Percentiles rank a stretch among this genome's conserved stretches.
phyloP scores from a whole-genome alignment of 2,329 filamentous ascomycete genomes.

The Diaporthe aspalathi region DNA sequence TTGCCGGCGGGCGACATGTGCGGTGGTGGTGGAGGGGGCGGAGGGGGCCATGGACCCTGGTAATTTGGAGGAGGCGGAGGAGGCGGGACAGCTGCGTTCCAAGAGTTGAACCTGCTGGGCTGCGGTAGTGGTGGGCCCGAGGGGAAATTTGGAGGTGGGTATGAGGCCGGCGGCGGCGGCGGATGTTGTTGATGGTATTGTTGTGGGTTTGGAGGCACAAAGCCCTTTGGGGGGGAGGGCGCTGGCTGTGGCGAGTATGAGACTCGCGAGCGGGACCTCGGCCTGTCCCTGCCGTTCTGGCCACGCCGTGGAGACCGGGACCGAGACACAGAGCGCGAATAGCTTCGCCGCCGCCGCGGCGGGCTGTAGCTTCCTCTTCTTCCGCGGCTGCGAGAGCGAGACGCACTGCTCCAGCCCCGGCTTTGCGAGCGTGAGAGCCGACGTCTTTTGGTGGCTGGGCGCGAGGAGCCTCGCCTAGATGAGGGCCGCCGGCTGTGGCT shows the following conservation, averaged over 20 bases:
- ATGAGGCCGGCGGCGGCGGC: constrained; percentile 41
- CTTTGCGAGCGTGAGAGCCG: constrained; percentile 52
- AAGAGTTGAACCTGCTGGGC: constrained; percentile 40
- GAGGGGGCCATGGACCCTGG: constrained; percentile 55
- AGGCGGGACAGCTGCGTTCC: constrained; percentile 41
- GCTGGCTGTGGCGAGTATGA: constrained; percentile 36
- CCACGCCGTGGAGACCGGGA: constrained; percentile 42
- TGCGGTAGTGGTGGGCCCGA: constrained; percentile 40
- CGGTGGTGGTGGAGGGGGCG: constrained; percentile 50
- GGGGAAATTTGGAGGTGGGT: constrained; percentile 43
- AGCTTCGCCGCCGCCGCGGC: constrained; percentile 42
- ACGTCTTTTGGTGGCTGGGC: constrained; percentile 54
- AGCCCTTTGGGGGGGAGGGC: constrained; percentile 34
- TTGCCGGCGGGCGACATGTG: constrained; percentile 15
- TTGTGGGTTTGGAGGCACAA: constrained; percentile 38
- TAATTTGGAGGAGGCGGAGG: constrained; percentile 53
- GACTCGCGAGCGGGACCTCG: constrained; percentile 45
- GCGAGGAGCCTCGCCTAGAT: constrained; percentile 49
- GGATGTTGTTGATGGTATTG: constrained; percentile 34
- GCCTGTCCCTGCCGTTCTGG: constrained; percentile 46
- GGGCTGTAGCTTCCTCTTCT: constrained; percentile 47
- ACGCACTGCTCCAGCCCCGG: constrained; percentile 41
- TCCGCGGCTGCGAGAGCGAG: constrained; percentile 39
- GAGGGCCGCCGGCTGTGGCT: constrained; percentile 48
- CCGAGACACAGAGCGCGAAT: constrained; percentile 38